A percentile compares a stretch with the other conserved stretches of the same genome.
Evolutionary conservation across 192 early-diverging fungal genomes (phyloP).

Genomic region (Helicostylum pulchrum): DNA sequence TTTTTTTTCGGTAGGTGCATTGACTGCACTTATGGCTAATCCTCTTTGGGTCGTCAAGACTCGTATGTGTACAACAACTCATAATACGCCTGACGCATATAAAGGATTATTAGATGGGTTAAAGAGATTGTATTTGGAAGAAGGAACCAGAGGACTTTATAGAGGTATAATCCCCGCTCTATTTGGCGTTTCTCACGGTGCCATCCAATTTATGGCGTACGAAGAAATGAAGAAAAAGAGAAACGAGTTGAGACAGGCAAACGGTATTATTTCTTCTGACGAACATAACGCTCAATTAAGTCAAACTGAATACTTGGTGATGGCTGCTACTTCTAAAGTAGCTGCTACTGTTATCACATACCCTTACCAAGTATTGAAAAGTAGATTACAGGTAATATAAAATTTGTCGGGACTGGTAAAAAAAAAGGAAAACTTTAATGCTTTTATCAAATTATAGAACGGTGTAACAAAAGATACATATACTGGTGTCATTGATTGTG

Average conservation of each 20-base stretch:
- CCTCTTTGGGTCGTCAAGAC: slow-evolving; percentile 87
- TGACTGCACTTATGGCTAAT: slow-evolving; percentile 72
- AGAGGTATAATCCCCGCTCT: slow-evolving; percentile 83
- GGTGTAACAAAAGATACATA: slow-evolving; percentile 55
- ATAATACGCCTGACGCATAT: slow-evolving; percentile 56
- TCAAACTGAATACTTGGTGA: slow-evolving; percentile 73
- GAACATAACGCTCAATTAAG: slow-evolving; percentile 34
- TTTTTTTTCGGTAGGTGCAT: slow-evolving; percentile 41
- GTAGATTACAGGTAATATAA: slow-evolving; percentile 74
- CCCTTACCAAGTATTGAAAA: slow-evolving; percentile 88
- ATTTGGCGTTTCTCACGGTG: slow-evolving; percentile 93
- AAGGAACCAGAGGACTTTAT: slow-evolving; percentile 75
- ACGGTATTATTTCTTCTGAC: slow-evolving; percentile 21
- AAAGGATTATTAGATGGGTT: slow-evolving; percentile 65
- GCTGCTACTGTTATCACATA: slow-evolving; percentile 87
- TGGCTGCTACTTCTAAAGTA: slow-evolving; percentile 85
- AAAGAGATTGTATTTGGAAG: slow-evolving; percentile 51
- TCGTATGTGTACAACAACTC: slow-evolving; percentile 71
- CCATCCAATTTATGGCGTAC: slow-evolving; percentile 97
- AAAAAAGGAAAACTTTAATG: background rate
- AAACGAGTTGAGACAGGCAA: slow-evolving; percentile 34
- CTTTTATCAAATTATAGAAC: slow-evolving; percentile 22
- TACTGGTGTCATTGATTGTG: slow-evolving; percentile 66
- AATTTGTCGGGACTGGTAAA: background rate
- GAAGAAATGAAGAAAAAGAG: slow-evolving; percentile 90